Percentiles rank a stretch among this genome's conserved stretches.
Conservation (phyloP, 805 yeast genomes). For the Metschnikowia gruessii region DNA sequence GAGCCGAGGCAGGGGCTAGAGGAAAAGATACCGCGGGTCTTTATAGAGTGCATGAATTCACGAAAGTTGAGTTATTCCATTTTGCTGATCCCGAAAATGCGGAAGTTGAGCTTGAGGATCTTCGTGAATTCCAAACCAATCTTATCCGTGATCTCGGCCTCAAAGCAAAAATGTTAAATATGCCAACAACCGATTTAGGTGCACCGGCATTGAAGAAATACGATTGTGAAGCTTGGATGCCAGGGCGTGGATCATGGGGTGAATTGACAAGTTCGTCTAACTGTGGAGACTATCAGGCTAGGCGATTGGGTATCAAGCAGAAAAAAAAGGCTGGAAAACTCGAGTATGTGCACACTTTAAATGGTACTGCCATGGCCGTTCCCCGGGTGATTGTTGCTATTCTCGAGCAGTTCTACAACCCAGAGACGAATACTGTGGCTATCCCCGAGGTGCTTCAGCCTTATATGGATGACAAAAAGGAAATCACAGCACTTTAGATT, state of each 20-base stretch:
- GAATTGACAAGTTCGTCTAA: slow-evolving; percentile 89
- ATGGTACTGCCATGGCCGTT: slow-evolving; percentile 95
- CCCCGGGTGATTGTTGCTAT: slow-evolving; percentile 89
- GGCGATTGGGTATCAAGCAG: slow-evolving; percentile 72
- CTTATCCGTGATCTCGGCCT: slow-evolving; percentile 69
- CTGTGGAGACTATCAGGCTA: slow-evolving; percentile 86
- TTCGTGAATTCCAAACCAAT: slow-evolving; percentile 62
- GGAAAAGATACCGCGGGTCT: slow-evolving; percentile 91
- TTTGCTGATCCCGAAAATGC: slow-evolving; percentile 56
- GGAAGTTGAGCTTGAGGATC: slow-evolving; percentile 50
- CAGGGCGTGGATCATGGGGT: slow-evolving; percentile 91
- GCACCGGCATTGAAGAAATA: slow-evolving; percentile 89
- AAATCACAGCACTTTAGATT: slow-evolving; percentile 6
- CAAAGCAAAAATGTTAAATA: slow-evolving; percentile 74
- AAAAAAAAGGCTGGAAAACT: slow-evolving; percentile 32
- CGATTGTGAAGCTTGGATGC: slow-evolving; percentile 98
- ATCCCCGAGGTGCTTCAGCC: slow-evolving; percentile 69
- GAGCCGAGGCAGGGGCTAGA: slow-evolving; percentile 97
- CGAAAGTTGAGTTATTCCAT: slow-evolving; percentile 87
- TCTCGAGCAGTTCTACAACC: slow-evolving; percentile 80
- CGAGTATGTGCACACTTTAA: slow-evolving; percentile 75
- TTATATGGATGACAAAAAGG: slow-evolving; percentile 65
- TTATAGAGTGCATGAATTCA: slow-evolving; percentile 93
- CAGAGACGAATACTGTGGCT: slow-evolving; percentile 46
- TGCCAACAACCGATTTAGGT: slow-evolving; percentile 91